Percentiles rank a stretch among this genome's conserved stretches.
Conservation (phyloP, 2,329 filamentous ascomycete genomes). For the Diaporthe humulicola region DNA sequence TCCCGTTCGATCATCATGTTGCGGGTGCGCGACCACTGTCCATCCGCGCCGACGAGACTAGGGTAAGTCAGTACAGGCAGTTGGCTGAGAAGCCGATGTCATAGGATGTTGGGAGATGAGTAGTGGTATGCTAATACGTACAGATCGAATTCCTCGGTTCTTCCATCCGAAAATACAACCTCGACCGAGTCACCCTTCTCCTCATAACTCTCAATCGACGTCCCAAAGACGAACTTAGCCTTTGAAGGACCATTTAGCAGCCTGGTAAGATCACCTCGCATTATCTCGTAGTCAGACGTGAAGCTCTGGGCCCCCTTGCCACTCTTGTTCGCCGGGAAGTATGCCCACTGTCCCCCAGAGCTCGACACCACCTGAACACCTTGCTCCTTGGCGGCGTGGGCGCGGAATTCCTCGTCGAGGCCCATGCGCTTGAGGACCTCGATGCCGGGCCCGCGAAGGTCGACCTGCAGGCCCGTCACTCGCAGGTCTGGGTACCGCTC, state of each 20-base stretch:
- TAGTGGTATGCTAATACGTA: not conserved
- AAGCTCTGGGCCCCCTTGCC: slow-evolving; percentile 59
- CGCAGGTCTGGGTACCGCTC: slow-evolving; percentile 56
- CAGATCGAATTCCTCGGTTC: slow-evolving; percentile 60
- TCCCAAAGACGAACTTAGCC: slow-evolving; percentile 47
- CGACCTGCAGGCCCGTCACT: slow-evolving; percentile 59
- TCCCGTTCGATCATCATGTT: slow-evolving; percentile 53
- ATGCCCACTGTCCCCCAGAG: slow-evolving; percentile 52
- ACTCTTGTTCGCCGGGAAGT: slow-evolving; percentile 54
- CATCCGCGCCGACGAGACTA: slow-evolving; percentile 65
- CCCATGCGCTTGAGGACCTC: slow-evolving; percentile 55
- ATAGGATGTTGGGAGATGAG: too few relatives aligned
- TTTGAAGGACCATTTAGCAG: slow-evolving; percentile 60
- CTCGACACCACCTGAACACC: slow-evolving; percentile 63
- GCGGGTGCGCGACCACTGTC: slow-evolving; percentile 62
- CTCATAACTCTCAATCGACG: slow-evolving; percentile 44
- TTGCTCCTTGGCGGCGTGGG: slow-evolving; percentile 57
- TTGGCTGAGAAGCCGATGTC: too few relatives aligned
- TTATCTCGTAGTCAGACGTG: slow-evolving; percentile 71
- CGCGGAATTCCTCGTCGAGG: slow-evolving; percentile 52
- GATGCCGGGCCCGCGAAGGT: slow-evolving; percentile 59
- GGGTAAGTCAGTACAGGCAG: not conserved
- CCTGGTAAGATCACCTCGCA: slow-evolving; percentile 66
- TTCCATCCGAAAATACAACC: slow-evolving; percentile 58
- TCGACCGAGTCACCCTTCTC: slow-evolving; percentile 46